Conservation (phyloP, 805 yeast genomes). For the Candida ponderosae region DNA sequence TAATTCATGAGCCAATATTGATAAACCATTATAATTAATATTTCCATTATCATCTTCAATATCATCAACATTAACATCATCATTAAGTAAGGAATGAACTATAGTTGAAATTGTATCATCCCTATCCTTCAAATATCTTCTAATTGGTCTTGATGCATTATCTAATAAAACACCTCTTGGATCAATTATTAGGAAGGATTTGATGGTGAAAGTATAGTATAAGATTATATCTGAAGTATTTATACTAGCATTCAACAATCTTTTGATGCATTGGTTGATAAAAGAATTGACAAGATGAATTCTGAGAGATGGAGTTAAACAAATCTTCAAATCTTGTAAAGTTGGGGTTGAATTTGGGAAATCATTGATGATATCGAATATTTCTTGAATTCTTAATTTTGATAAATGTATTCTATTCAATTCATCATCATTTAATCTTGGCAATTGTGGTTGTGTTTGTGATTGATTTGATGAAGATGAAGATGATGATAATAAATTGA, state of each 20-base stretch:
- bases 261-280: conserved; percentile 31
- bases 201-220: conserved; percentile 63
- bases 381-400: conserved; percentile 45
- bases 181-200: conserved; percentile 68
- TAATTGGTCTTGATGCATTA: conserved; percentile 67
- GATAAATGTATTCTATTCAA: conserved; percentile 8
- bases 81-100: conserved; percentile 60
- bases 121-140: conserved; percentile 63
- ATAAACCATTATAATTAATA: conserved; percentile 29
- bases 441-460: conserved; percentile 8
- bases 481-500: no score
- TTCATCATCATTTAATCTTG: conserved; percentile 4
- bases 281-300: conserved; percentile 43
- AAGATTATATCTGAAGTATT: conserved; percentile 67
- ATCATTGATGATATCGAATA: conserved; percentile 46
- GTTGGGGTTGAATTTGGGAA: conserved; percentile 49
- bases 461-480: no score
- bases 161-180: conserved; percentile 81
- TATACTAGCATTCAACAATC: conserved; percentile 71
- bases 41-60: conserved; percentile 22
- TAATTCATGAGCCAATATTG: conserved; percentile 50
- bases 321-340: conserved; percentile 47
- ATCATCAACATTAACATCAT: conserved; percentile 21
- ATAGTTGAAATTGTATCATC: conserved; percentile 64
- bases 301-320: conserved; percentile 45